phyloP scores from a whole-genome alignment of 1,139 yeast species.

The Debaryomyces udenii region DNA sequence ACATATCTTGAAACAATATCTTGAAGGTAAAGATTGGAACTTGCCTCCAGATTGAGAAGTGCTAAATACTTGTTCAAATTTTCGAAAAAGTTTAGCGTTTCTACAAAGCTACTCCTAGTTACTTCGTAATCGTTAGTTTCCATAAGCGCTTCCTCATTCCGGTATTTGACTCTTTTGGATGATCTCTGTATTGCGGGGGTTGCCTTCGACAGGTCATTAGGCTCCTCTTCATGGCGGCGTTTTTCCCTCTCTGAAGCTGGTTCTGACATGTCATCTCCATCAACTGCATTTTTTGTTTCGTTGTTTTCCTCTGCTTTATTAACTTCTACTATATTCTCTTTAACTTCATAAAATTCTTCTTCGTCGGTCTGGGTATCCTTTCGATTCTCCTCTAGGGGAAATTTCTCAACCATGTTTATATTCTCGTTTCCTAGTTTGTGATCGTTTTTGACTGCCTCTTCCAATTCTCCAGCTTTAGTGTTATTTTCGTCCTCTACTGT shows the following conservation, averaged over 20 bases:
- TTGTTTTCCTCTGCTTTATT: slow-evolving; percentile 40
- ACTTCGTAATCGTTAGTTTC: slow-evolving; percentile 24
- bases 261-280: background rate
- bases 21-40: slow-evolving; percentile 11
- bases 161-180: slow-evolving; percentile 40
- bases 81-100: slow-evolving; percentile 28
- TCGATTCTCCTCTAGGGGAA: slow-evolving; percentile 6
- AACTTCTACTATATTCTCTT: slow-evolving; percentile 11
- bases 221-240: slow-evolving; percentile 13
- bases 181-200: slow-evolving; percentile 30
- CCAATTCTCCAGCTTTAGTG: background rate
- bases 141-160: slow-evolving; percentile 21
- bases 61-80: slow-evolving; percentile 22
- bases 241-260: slow-evolving; percentile 25
- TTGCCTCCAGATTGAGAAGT: slow-evolving; percentile 1
- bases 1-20: slow-evolving; percentile 28
- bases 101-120: slow-evolving; percentile 27
- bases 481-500: background rate
- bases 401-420: background rate
- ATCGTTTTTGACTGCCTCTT: background rate
- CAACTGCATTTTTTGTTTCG: slow-evolving; percentile 17
- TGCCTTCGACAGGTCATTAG: slow-evolving; percentile 3
- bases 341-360: slow-evolving; percentile 8
- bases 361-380: slow-evolving; percentile 11
- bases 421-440: background rate